phyloP scores from a whole-genome alignment of 1,139 yeast genomes.

The Geotrichum europaeum region DNA sequence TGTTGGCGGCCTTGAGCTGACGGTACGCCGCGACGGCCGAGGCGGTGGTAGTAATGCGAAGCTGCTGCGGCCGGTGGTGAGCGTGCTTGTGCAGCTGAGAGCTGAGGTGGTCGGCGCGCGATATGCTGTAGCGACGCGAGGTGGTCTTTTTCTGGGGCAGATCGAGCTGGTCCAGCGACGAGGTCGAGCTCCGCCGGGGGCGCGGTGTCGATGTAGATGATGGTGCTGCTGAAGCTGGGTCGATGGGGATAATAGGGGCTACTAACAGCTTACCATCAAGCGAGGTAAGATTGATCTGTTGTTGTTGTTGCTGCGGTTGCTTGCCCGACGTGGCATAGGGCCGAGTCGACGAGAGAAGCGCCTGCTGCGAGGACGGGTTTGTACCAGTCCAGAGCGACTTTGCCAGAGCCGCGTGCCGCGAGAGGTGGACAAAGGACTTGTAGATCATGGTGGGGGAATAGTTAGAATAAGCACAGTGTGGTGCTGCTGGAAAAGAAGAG shows the following conservation, averaged over 20 bases:
- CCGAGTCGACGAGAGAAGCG: constrained; percentile 29
- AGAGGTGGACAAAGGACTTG: constrained; percentile 35
- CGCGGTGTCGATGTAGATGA: neutral
- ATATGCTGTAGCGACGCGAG: constrained; percentile 3
- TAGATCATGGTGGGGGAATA: constrained; percentile 26
- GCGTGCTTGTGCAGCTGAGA: constrained; percentile 2
- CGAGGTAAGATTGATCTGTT: constrained; percentile 18
- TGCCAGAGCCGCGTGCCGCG: constrained; percentile 35
- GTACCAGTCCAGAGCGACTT: constrained; percentile 29
- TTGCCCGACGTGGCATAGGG: constrained; percentile 3
- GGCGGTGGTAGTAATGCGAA: constrained; percentile 1
- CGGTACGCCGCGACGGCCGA: constrained; percentile 10
- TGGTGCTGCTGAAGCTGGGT: neutral
- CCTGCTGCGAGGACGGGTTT: constrained; percentile 29
- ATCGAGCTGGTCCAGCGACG: constrained; percentile 2
- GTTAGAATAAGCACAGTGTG: constrained; percentile 4
- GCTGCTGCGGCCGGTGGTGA: constrained; percentile 8
- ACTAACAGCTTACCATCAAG: constrained; percentile 28
- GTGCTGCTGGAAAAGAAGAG: neutral
- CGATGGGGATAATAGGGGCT: neutral
- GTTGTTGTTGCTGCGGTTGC: constrained; percentile 1
- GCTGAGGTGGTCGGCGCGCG: constrained; percentile 4
- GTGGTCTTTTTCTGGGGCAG: neutral
- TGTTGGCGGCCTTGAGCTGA: constrained; percentile 2
- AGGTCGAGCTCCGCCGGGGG: constrained; percentile 11